Percentiles rank a stretch among this genome's conserved stretches.
Evolutionary conservation across 345 rosid genomes (phyloP).

Genomic region (Sonneratia caseolaris): DNA sequence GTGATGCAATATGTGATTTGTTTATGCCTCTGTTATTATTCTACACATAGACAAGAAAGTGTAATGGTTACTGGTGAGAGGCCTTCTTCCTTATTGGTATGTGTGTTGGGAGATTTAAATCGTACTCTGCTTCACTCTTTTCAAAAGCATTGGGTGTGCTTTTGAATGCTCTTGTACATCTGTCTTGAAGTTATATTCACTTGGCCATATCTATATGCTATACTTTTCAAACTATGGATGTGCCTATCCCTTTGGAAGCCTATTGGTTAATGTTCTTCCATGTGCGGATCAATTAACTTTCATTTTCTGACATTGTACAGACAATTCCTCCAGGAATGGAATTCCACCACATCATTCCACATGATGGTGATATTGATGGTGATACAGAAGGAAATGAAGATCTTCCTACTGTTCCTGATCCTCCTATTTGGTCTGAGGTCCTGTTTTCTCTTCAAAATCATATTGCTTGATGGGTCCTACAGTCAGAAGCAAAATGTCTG

Average conservation of each 20-base stretch:
- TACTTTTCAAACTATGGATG: not conserved
- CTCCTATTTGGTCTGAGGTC: conserved; percentile 93
- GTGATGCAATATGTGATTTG: not conserved
- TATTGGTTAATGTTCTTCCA: not conserved
- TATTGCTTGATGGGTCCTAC: not conserved
- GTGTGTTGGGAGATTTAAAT: not conserved
- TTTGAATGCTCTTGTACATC: not conserved
- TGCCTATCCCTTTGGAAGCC: not conserved
- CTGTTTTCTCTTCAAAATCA: not conserved
- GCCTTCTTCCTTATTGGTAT: not conserved
- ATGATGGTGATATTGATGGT: conserved; percentile 80
- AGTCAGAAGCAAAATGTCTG: not conserved
- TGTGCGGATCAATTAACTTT: not conserved
- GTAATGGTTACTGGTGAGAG: not conserved
- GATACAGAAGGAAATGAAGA: conserved; percentile 87
- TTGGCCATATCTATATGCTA: not conserved
- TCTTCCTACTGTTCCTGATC: conserved; percentile 75
- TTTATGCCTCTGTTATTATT: not conserved
- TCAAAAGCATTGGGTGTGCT: not conserved
- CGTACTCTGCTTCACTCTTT: not conserved
- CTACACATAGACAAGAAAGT: not conserved
- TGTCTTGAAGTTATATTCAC: not conserved
- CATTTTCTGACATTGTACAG: conserved; percentile 29
- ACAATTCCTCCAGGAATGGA: conserved; percentile 99
- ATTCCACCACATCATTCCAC: conserved; percentile 89